phyloP scores from a whole-genome alignment of 768 basidiomycete species.

The Podaxis sp. region DNA sequence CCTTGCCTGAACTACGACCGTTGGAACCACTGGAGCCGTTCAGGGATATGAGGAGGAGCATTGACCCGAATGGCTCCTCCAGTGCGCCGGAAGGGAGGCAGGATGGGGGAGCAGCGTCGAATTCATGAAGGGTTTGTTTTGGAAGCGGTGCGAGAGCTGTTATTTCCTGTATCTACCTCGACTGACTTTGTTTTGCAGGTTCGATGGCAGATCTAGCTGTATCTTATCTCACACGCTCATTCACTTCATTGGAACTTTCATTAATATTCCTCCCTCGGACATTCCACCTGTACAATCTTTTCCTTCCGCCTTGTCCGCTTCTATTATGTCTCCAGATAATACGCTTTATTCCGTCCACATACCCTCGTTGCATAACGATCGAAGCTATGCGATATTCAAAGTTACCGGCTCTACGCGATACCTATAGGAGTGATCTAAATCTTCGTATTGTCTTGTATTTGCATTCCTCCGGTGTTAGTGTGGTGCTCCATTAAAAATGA shows the following conservation, averaged over 20 bases:
- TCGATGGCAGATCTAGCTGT: not conserved
- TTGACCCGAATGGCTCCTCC: not conserved
- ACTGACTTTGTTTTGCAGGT: not conserved
- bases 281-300: not conserved
- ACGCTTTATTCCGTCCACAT: not conserved
- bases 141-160: not conserved
- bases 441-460: too few species aligned
- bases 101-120: not conserved
- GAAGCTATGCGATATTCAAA: not conserved
- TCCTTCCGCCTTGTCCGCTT: not conserved
- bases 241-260: not conserved
- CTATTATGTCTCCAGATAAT: not conserved
- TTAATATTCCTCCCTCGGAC: not conserved
- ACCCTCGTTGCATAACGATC: not conserved
- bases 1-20: conserved; percentile 10
- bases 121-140: not conserved
- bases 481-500: too few species aligned
- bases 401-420: not conserved
- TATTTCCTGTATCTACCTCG: not conserved
- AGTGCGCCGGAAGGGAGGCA: not conserved
- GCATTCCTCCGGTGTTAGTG: too few species aligned
- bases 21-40: conserved; percentile 12
- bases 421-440: too few species aligned
- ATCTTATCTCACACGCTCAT: conserved; percentile 6
- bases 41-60: not conserved